Evolutionary conservation across 331 rosid genomes (phyloP).

Genomic region (Malus hybrid): DNA sequence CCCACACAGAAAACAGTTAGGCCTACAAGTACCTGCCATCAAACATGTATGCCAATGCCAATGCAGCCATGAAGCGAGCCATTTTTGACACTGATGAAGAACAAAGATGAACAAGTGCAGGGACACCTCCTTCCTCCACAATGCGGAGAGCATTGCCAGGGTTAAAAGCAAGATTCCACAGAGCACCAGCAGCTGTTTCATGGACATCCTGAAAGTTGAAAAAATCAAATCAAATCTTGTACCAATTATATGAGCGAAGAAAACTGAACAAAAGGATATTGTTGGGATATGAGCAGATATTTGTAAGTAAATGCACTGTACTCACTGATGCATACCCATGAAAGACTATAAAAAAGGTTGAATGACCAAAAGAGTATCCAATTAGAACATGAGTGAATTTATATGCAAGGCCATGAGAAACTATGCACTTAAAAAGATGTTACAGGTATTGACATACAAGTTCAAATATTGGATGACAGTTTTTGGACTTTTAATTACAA

Average conservation of each 20-base stretch:
- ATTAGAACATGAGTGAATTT: neutral
- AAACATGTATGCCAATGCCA: conserved; percentile 99
- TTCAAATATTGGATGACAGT: neutral
- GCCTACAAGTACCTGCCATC: conserved; percentile 73
- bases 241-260: neutral
- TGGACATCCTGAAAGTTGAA: conserved; percentile 83
- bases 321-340: neutral
- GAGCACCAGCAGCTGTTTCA: conserved; percentile 99
- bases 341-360: neutral
- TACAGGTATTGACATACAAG: neutral
- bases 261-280: neutral
- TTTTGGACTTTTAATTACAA: neutral
- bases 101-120: conserved; percentile 91
- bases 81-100: conserved; percentile 89
- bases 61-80: conserved; percentile 99
- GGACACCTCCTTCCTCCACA: conserved; percentile 97
- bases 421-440: neutral
- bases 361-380: neutral
- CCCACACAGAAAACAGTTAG: neutral
- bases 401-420: neutral
- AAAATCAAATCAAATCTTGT: conserved; percentile 1
- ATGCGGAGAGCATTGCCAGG: conserved; percentile 93
- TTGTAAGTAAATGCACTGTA: neutral
- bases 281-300: neutral
- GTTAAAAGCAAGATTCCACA: conserved; percentile 98